These are phyloP conservation scores for Lathyrus sativus DNA, from an alignment of 306 rosid genomes.

Conservation along the genomic window DNA sequence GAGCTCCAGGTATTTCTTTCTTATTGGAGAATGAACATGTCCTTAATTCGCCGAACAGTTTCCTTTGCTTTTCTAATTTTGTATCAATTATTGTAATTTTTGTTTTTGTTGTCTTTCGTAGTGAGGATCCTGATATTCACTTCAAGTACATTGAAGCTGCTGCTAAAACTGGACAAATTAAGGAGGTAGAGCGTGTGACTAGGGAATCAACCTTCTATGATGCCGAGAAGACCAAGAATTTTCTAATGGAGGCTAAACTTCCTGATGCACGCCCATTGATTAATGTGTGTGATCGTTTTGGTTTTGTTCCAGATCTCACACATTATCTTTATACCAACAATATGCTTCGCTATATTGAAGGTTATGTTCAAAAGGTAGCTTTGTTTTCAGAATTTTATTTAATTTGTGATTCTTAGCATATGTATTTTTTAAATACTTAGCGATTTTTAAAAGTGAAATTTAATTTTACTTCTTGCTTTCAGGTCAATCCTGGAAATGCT, in stretches of 20 bases:
- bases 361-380: slow-evolving; percentile 95
- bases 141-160: slow-evolving; percentile 97
- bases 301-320: slow-evolving; percentile 94
- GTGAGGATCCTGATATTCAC: slow-evolving; percentile 94
- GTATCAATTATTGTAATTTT: slow-evolving; percentile 18
- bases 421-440: slow-evolving; percentile 6
- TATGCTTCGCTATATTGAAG: slow-evolving; percentile 96
- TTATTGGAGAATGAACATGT: slow-evolving; percentile 20
- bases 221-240: slow-evolving; percentile 89
- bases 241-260: slow-evolving; percentile 91
- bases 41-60: neutral
- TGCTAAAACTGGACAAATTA: slow-evolving; percentile 95
- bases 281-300: slow-evolving; percentile 95
- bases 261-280: slow-evolving; percentile 97
- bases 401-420: slow-evolving; percentile 36
- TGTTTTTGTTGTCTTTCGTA: slow-evolving; percentile 35
- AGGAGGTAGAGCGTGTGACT: slow-evolving; percentile 96
- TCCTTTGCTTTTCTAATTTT: slow-evolving; percentile 14
- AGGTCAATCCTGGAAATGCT: slow-evolving; percentile 97
- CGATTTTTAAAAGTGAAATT: slow-evolving; percentile 20
- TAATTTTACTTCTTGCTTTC: slow-evolving; percentile 36
- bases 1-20: slow-evolving; percentile 76
- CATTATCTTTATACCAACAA: slow-evolving; percentile 86
- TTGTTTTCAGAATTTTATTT: slow-evolving; percentile 40
- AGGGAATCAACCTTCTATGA: slow-evolving; percentile 93